phyloP scores from a whole-genome alignment of 176 grass and related monocot species.

The Oryza officinalis region DNA sequence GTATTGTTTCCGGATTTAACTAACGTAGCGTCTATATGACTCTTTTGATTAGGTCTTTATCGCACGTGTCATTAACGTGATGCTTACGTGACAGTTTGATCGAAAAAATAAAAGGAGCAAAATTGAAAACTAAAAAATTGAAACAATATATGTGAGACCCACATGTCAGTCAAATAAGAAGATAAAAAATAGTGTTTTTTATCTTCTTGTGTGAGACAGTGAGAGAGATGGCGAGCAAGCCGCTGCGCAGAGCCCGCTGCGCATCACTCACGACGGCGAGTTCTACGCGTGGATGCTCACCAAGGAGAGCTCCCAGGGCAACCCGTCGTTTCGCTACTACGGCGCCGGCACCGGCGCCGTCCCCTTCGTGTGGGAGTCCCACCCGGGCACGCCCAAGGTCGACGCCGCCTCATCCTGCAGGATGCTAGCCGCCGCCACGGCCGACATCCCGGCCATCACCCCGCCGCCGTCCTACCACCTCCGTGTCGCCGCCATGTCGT shows the following conservation, averaged over 20 bases:
- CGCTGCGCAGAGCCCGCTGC: slow-evolving; percentile 50
- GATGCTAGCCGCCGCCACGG: neutral
- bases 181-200: too few relatives aligned
- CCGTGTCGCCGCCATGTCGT: neutral
- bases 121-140: too few relatives aligned
- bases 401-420: slow-evolving; percentile 22
- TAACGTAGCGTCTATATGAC: too few relatives aligned
- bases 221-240: slow-evolving; percentile 24
- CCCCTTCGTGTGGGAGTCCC: slow-evolving; percentile 88
- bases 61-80: too few relatives aligned
- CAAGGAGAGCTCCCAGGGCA: slow-evolving; percentile 62
- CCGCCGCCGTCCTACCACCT: slow-evolving; percentile 71
- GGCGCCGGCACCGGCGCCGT: slow-evolving; percentile 69
- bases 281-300: slow-evolving; percentile 90
- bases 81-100: too few relatives aligned
- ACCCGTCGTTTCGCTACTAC: slow-evolving; percentile 94
- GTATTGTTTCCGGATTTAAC: too few relatives aligned
- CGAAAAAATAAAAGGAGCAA: too few relatives aligned
- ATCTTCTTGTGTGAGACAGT: neutral
- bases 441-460: slow-evolving; percentile 51
- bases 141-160: too few relatives aligned
- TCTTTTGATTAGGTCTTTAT: too few relatives aligned
- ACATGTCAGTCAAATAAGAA: too few relatives aligned
- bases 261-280: slow-evolving; percentile 70
- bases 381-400: slow-evolving; percentile 86